Conservation (phyloP, 1,284 basidiomycete genomes). For the Coriolopsis trogii region DNA sequence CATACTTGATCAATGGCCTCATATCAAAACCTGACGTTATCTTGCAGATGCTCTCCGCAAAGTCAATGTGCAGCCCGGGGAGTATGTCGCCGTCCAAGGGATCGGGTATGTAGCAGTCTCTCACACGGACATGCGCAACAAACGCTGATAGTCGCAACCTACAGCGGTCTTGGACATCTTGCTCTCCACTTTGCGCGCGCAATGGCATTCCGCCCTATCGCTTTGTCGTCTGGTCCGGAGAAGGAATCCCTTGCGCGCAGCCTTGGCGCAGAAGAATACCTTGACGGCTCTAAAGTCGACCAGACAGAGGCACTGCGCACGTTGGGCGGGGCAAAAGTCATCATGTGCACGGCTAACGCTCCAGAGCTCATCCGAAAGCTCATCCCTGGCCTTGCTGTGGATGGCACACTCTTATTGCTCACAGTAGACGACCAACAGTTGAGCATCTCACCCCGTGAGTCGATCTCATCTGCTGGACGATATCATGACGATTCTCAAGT, state of each 20-base stretch:
- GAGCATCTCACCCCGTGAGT: constrained; percentile 11
- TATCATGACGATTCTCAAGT: neutral
- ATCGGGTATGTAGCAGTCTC: constrained; percentile 36
- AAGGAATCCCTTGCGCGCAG: constrained; percentile 29
- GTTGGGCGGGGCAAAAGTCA: constrained; percentile 40
- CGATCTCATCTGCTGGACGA: too few species aligned
- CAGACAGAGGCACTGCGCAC: constrained; percentile 36
- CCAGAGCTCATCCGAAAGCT: constrained; percentile 33
- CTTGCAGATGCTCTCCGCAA: constrained; percentile 33
- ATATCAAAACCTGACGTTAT: neutral
- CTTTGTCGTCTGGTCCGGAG: constrained; percentile 26
- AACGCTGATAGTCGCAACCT: neutral
- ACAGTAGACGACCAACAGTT: constrained; percentile 17
- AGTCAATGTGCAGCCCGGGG: constrained; percentile 26
- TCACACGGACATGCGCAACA: too few species aligned
- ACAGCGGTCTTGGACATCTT: constrained; percentile 33
- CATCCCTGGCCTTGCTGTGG: constrained; percentile 34
- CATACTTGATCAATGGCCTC: neutral
- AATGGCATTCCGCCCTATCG: constrained; percentile 27
- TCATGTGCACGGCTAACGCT: constrained; percentile 39
- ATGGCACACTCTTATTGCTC: constrained; percentile 34
- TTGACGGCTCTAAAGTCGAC: constrained; percentile 26
- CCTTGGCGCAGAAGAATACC: constrained; percentile 31
- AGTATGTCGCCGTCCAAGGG: constrained; percentile 30
- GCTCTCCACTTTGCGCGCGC: constrained; percentile 30